These are phyloP conservation scores for Euptelea pleiosperma DNA, from an alignment of 164 flowering plant genomes.

Conservation along the genomic window DNA sequence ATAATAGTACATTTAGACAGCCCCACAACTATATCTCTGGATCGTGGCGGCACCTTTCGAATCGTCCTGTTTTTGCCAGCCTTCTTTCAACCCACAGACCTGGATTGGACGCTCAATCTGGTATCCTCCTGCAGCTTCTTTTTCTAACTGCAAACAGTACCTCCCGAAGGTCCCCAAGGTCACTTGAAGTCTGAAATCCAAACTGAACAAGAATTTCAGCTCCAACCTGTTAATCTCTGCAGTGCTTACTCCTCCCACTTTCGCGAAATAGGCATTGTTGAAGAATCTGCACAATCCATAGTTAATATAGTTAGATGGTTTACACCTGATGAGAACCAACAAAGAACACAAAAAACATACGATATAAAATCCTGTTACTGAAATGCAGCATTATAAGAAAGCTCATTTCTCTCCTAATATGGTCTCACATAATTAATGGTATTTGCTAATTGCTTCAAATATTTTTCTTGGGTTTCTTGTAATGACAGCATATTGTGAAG, in stretches of 20 bases:
- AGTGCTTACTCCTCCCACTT: slow-evolving; percentile 86
- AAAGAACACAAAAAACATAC: not conserved
- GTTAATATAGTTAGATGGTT: not conserved
- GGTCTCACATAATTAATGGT: no score
- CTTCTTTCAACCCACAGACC: slow-evolving; percentile 44
- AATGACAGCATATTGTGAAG: no score
- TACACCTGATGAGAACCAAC: not conserved
- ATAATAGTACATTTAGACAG: no score
- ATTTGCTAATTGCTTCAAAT: no score
- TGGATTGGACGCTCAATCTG: slow-evolving; percentile 53
- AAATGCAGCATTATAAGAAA: no score
- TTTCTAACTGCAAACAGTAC: slow-evolving; percentile 53
- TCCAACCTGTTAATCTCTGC: slow-evolving; percentile 80
- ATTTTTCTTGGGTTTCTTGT: no score
- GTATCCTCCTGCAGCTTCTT: slow-evolving; percentile 36
- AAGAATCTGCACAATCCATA: slow-evolving; percentile 48
- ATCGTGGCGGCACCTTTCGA: no score
- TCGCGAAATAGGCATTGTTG: slow-evolving; percentile 89
- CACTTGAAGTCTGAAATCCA: slow-evolving; percentile 82
- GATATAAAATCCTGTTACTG: no score
- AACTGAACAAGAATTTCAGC: slow-evolving; percentile 62
- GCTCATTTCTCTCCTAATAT: no score
- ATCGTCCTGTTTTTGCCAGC: slow-evolving; percentile 56
- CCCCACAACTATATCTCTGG: no score
- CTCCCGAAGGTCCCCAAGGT: slow-evolving; percentile 43